These are phyloP conservation scores for Acanthamoeba royreba DNA, from an alignment of 208 protist species.

Conservation along the genomic window DNA sequence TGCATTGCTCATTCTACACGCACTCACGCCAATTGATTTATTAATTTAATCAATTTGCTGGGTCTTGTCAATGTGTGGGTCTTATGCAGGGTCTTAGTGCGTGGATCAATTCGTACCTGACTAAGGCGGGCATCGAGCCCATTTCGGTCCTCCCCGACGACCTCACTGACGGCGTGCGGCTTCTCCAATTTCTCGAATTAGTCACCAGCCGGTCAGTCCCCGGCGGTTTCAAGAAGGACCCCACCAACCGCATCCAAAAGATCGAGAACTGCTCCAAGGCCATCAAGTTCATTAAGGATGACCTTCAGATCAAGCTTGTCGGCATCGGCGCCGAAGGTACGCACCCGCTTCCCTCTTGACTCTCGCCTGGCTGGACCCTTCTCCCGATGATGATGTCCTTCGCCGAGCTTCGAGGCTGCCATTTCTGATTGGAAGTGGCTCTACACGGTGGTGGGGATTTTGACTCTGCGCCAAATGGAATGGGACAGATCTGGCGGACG, in stretches of 20 bases:
- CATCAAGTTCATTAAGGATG: background rate
- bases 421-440: too few species aligned
- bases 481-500: background rate
- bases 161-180: background rate
- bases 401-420: too few species aligned
- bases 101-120: background rate
- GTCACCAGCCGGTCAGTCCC: background rate
- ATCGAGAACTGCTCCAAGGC: slow-evolving; percentile 37
- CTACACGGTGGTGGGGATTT: background rate
- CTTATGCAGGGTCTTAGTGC: background rate
- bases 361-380: too few species aligned
- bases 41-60: background rate
- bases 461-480: background rate
- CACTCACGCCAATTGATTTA: too few species aligned
- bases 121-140: background rate
- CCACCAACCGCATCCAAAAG: background rate
- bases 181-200: background rate
- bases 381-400: background rate
- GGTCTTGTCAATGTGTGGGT: too few species aligned
- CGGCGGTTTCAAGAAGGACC: slow-evolving; percentile 5
- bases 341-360: background rate
- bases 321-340: slow-evolving; percentile 13
- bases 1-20: too few species aligned
- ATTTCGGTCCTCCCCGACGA: background rate
- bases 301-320: background rate